Evolutionary conservation across 2,329 filamentous ascomycete genomes (phyloP).

Genomic region (Fusarium luffae): DNA sequence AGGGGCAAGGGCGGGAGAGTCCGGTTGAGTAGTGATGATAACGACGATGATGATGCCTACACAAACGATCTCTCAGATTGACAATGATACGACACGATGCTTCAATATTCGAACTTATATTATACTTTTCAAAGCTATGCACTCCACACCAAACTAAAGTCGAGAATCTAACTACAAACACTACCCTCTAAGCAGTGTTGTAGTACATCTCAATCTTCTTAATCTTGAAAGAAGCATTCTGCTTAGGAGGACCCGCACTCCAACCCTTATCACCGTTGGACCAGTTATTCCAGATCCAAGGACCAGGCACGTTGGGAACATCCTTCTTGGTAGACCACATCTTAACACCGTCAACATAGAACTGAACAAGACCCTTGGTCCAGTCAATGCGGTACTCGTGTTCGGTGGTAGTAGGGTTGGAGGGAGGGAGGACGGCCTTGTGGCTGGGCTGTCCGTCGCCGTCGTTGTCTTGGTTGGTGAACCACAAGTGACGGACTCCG

Average conservation of each 20-base stretch:
- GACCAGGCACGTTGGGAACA: conserved; percentile 40
- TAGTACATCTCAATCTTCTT: conserved; percentile 49
- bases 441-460: conserved; percentile 32
- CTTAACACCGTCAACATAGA: conserved; percentile 45
- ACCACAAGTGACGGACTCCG: conserved; percentile 44
- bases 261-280: conserved; percentile 47
- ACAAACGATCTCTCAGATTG: background rate
- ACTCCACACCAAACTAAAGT: background rate
- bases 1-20: rapidly evolving
- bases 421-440: conserved; percentile 31
- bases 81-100: rapidly evolving
- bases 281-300: conserved; percentile 51
- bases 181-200: conserved; percentile 39
- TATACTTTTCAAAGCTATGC: background rate
- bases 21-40: background rate
- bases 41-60: background rate
- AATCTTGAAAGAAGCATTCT: conserved; percentile 47
- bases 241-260: conserved; percentile 45
- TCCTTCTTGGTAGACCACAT: conserved; percentile 44
- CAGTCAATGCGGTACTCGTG: conserved; percentile 50
- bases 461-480: conserved; percentile 48
- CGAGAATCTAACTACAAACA: rapidly evolving
- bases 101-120: background rate
- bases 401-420: conserved; percentile 42
- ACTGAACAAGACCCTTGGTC: conserved; percentile 41